Conservation (phyloP, 306 rosid genomes). For the Ceratonia siliqua region DNA sequence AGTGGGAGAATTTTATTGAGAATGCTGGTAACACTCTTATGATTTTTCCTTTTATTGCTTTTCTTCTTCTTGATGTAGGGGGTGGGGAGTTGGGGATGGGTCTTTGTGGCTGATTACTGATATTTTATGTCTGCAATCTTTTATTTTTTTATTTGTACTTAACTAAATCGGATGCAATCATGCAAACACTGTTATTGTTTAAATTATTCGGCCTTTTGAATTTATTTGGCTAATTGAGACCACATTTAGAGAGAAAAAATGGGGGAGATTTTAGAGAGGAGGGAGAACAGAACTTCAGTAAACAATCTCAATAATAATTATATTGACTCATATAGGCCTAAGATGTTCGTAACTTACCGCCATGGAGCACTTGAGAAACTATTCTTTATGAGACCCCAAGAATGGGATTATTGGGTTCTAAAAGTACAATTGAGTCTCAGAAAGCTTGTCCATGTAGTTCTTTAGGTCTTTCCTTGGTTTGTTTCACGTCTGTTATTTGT, state of each 20-base stretch:
- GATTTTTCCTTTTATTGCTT: conserved; percentile 23
- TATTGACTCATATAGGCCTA: background rate
- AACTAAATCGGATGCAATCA: background rate
- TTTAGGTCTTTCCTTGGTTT: background rate
- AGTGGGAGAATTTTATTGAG: conserved; percentile 94
- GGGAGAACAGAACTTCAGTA: no score
- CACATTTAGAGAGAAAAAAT: no score
- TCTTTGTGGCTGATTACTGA: background rate
- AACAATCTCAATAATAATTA: no score
- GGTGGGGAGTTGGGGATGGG: background rate
- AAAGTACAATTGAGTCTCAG: background rate
- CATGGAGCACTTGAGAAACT: background rate
- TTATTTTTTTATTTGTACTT: background rate
- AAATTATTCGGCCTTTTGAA: background rate
- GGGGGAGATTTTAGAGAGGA: no score
- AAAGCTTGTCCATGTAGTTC: background rate
- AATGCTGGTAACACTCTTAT: conserved; percentile 71
- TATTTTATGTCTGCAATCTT: background rate
- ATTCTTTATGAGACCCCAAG: background rate
- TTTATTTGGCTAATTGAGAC: background rate
- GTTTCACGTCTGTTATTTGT: background rate
- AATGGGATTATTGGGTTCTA: background rate
- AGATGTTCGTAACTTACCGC: background rate
- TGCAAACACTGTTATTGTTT: background rate
- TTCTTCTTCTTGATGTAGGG: background rate